phyloP scores from a whole-genome alignment of 2,329 filamentous ascomycete species.

The Talaromyces sp. region DNA sequence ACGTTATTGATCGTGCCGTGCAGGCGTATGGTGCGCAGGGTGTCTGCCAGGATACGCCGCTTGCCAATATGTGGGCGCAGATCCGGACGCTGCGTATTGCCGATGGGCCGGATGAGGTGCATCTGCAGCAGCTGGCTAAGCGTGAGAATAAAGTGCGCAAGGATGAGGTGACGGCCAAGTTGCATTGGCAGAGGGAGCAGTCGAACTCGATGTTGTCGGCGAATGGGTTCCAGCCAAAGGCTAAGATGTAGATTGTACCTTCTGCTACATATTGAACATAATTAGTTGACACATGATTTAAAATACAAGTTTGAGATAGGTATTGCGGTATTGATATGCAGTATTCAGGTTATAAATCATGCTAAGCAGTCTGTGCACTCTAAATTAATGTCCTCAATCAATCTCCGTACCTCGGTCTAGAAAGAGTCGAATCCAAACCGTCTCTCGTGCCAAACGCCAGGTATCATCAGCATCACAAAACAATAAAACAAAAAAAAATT shows the following conservation, averaged over 20 bases:
- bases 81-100: constrained; percentile 79
- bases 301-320: background rate
- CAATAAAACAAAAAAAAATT: background rate
- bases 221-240: constrained; percentile 31
- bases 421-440: background rate
- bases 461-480: constrained; percentile 6
- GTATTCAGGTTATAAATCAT: background rate
- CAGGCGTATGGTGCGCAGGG: constrained; percentile 89
- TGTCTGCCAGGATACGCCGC: constrained; percentile 87
- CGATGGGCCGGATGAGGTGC: constrained; percentile 95
- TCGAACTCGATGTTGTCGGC: constrained; percentile 31
- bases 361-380: background rate
- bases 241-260: constrained; percentile 21
- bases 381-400: background rate
- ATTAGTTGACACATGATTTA: background rate
- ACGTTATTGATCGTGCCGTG: constrained; percentile 88
- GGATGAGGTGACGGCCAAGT: constrained; percentile 36
- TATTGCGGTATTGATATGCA: background rate
- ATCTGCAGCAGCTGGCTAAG: constrained; percentile 56
- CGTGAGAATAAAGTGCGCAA: constrained; percentile 49
- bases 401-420: background rate
- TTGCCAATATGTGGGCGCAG: constrained; percentile 75
- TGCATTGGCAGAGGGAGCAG: constrained; percentile 37
- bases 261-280: background rate
- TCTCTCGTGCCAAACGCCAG: constrained; percentile 6